A percentile compares a stretch with the other conserved stretches of the same genome.
phyloP scores from a whole-genome alignment of 768 basidiomycete genomes.

The Coprinopsis sp. region DNA sequence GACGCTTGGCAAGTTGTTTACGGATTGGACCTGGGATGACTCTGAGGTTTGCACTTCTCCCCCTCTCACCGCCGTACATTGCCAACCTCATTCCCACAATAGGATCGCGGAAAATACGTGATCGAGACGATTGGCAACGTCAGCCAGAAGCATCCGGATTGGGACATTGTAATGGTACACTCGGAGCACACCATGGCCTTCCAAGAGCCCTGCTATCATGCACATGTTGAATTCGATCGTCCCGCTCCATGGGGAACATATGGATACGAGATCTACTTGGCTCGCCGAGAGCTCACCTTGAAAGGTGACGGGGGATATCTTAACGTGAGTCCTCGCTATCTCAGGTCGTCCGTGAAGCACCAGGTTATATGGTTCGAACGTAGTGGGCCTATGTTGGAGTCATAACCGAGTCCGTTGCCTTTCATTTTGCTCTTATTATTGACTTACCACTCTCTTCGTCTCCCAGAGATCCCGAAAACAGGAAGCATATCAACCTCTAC shows the following conservation, averaged over 20 bases:
- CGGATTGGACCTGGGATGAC: too few species aligned
- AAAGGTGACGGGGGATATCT: conserved; percentile 3
- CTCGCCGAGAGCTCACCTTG: not conserved
- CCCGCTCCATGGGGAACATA: conserved; percentile 3
- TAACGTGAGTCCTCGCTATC: not conserved
- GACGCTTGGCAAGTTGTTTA: too few species aligned
- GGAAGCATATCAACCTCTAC: not conserved
- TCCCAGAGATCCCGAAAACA: not conserved
- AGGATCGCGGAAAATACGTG: conserved; percentile 6
- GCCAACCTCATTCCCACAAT: too few species aligned
- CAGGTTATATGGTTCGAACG: too few species aligned
- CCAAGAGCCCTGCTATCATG: conserved; percentile 1
- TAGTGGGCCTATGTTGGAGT: not conserved
- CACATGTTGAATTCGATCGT: conserved; percentile 6
- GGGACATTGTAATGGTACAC: conserved; percentile 1
- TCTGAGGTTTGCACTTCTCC: too few species aligned
- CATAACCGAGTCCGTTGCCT: not conserved
- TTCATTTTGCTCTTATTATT: too few species aligned
- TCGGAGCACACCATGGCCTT: not conserved
- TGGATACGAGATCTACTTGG: conserved; percentile 4
- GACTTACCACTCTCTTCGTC: too few species aligned
- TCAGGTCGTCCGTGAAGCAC: not conserved
- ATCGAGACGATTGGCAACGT: not conserved
- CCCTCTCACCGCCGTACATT: too few species aligned
- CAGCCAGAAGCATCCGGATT: conserved; percentile 1